Percentiles rank a stretch among this genome's conserved stretches.
Conservation (phyloP, 495 filamentous ascomycete species). For the Podospora pseudopauciseta region DNA sequence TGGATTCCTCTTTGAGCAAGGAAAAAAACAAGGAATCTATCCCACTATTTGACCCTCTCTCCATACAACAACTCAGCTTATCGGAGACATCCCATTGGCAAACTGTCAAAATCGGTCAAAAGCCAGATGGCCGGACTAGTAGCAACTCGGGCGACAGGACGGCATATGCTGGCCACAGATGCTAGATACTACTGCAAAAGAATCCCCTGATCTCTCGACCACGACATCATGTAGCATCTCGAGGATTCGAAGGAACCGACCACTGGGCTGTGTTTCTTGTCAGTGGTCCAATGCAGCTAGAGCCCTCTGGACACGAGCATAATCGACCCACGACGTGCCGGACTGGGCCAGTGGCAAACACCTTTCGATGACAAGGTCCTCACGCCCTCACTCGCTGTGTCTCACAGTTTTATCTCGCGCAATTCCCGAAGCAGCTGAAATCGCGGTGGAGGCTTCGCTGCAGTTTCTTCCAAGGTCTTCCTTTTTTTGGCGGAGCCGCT, state of each 20-base stretch:
- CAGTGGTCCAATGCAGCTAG: not conserved
- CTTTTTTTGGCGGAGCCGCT: not conserved
- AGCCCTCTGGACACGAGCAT: not conserved
- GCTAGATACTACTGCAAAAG: no score
- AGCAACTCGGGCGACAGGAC: no score
- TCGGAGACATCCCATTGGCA: not conserved
- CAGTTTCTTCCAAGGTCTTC: not conserved
- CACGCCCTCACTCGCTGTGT: not conserved
- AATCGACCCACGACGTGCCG: not conserved
- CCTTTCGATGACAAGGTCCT: not conserved
- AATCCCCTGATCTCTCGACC: no score
- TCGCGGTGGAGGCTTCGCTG: not conserved
- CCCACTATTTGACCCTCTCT: not conserved
- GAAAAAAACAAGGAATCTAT: not conserved
- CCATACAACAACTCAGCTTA: not conserved
- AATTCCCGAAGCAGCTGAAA: not conserved
- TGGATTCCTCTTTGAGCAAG: not conserved
- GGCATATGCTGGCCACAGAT: no score
- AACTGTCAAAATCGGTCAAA: not conserved
- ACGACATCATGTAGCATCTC: no score
- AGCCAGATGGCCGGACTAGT: no score
- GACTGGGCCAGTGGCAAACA: not conserved
- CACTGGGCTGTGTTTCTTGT: not conserved
- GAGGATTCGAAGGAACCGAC: not conserved
- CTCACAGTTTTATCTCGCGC: not conserved